Evolutionary conservation across 768 basidiomycete genomes (phyloP), one percentile per base, ranked within the genome.

Genomic region (Trichaptum fuscoviolaceum): DNA sequence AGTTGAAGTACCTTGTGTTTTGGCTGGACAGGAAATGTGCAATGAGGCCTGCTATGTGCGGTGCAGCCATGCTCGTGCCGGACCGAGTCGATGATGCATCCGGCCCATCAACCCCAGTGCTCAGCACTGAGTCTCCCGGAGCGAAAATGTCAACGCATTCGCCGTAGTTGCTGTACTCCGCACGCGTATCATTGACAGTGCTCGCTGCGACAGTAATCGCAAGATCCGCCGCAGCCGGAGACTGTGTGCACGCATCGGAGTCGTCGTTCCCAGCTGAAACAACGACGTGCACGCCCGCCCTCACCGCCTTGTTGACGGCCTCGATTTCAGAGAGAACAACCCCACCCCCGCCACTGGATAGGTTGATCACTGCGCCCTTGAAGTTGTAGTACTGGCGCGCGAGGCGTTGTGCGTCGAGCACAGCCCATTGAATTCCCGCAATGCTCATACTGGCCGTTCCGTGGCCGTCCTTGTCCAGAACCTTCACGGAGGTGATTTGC

Each of bases 11-110:
- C 63, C 76, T 69, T 0, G 87, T 87, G 4, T 90, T 91, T 78
- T 95, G 91, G 72, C 96, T 84, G 25, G 93, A 95, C 66, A 99
- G 85, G 69, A 95, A 84, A 84, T 99, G 98, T 12, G 96, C 96
- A 63, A 93, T 79, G 65, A 97, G 79, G 70, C 96, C 96, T 66
- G 92, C 91, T 58, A 86, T 87, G 79, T 96, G 95, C 61, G 96
- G 96, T 7, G 92, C 92, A 17, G 96, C 95, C 95, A 97, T 96
- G 18, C 92, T 94, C 7, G 94, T 95, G 58, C 94, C 94, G 0
- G 92, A 94, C 70, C 96, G 85, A 79, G 68, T 91, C 15, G 5
- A 4, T 15, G 42, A 52, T 12, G 42, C 5, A 52, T 52, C 42
- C 42, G 42, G 20, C 3, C 42, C 42, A 52, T 20, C 20, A 20